Evolutionary conservation across 345 rosid species (phyloP).

Genomic region (Linum lewisii): DNA sequence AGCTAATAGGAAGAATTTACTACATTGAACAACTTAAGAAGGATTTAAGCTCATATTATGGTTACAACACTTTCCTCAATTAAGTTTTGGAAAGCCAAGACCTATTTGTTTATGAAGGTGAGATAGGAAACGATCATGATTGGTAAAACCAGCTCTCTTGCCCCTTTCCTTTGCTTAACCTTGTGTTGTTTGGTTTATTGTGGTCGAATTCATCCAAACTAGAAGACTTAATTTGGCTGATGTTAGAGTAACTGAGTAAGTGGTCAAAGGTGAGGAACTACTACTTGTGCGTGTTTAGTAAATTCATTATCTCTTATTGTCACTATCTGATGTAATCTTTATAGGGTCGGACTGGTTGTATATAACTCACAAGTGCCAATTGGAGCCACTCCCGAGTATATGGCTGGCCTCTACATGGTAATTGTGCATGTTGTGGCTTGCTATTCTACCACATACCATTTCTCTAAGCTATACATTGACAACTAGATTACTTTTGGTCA

Average conservation of each 20-base stretch:
- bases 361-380: conserved; percentile 92
- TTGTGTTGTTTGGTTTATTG: conserved; percentile 6
- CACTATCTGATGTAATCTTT: conserved; percentile 8
- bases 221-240: conserved; percentile 89
- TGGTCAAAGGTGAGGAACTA: too few relatives aligned
- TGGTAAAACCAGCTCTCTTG: conserved; percentile 10
- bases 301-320: too few relatives aligned
- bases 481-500: conserved; percentile 27
- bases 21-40: conserved; percentile 61
- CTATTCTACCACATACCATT: too few relatives aligned
- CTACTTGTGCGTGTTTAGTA: too few relatives aligned
- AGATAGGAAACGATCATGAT: conserved; percentile 32
- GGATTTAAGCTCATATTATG: too few relatives aligned
- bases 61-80: too few relatives aligned
- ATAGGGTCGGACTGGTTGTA: conserved; percentile 85
- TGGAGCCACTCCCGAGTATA: conserved; percentile 98
- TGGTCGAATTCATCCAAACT: conserved; percentile 35
- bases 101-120: too few relatives aligned
- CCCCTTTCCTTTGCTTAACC: conserved; percentile 6
- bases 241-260: conserved; percentile 91
- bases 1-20: conserved; percentile 53
- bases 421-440: too few relatives aligned
- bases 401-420: too few relatives aligned
- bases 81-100: too few relatives aligned
- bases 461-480: too few relatives aligned